Evolutionary conservation across 2,329 filamentous ascomycete genomes (phyloP), one percentile per base, ranked within the genome.

Genomic region (Colletotrichum godetiae): DNA sequence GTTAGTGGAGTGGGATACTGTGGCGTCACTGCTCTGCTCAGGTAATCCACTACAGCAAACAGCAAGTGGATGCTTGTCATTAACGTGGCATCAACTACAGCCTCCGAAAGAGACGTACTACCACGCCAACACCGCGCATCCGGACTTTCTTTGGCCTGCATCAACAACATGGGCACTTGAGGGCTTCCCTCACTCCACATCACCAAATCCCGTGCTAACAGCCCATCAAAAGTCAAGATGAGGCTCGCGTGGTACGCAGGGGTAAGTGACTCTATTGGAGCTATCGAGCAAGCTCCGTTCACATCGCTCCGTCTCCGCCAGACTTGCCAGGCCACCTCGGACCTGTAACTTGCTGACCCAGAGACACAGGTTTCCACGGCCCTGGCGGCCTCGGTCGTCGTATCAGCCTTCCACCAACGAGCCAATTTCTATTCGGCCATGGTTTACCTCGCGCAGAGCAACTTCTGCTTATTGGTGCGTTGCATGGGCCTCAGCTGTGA

Each of bases 361-460:
- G 22, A 49, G n/a, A 61, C 22, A 71, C 77, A 95, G 93, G 89
- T 91, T 83, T 98, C 96, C 68, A 92, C 93, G 82, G 92, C 92
- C 84, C 92, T 97, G 81, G 96, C 96, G 78, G 93, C 91, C 76
- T 91, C 92, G 78, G 95, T 98, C 73, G 89, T 98, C 74, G 85
- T 97, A 72, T 97, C 95, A 81, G 96, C 97, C 75, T 96, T 98
- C 84, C 93, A 97, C 80, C 94, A 98, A 85, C 92, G 97, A 76
- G 93, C 97, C 76, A 99, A 99, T 85, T 99, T 98, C 88, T 99
- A 99, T 86, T 97, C 96, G 67, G 95, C 97, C 77, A 97, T 95
- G 85, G 97, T 99, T 61, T 98, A 98, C 84, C 91, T 99, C 63
- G 94, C 95, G 53, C 96, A 98, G 84, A 98, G 95, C 84, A 98